Conservation (phyloP, 164 flowering plant species). For the Taxillus chinensis region DNA sequence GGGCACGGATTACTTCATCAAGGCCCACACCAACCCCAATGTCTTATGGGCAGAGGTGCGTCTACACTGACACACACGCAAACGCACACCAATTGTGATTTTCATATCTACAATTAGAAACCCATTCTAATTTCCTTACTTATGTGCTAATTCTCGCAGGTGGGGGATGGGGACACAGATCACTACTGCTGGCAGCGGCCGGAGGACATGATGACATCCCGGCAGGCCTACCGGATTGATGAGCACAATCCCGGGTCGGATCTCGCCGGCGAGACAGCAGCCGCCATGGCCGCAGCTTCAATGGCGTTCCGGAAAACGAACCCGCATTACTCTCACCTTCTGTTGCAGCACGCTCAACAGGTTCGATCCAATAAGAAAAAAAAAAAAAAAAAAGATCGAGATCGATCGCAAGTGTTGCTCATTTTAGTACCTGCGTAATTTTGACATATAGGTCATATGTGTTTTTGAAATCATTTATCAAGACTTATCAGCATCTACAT, state of each 20-base stretch:
- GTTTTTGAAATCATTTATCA: too few species aligned
- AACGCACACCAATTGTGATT: too few species aligned
- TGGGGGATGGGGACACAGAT: conserved; percentile 52
- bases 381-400: too few species aligned
- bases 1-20: conserved; percentile 71
- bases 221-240: conserved; percentile 48
- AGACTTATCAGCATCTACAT: too few species aligned
- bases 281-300: conserved; percentile 60
- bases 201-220: conserved; percentile 58
- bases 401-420: too few species aligned
- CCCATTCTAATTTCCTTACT: too few species aligned
- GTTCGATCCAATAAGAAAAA: conserved; percentile 7
- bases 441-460: too few species aligned
- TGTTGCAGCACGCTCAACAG: conserved; percentile 45
- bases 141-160: conserved; percentile 14
- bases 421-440: not conserved
- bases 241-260: conserved; percentile 41
- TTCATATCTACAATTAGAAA: too few species aligned
- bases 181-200: conserved; percentile 63
- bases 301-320: conserved; percentile 31
- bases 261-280: conserved; percentile 54
- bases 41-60: conserved; percentile 54
- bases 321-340: conserved; percentile 45
- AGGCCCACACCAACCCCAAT: conserved; percentile 51
- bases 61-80: too few species aligned